Conservation (phyloP, 2,329 filamentous ascomycete species). For the Bipolaris zeicola region DNA sequence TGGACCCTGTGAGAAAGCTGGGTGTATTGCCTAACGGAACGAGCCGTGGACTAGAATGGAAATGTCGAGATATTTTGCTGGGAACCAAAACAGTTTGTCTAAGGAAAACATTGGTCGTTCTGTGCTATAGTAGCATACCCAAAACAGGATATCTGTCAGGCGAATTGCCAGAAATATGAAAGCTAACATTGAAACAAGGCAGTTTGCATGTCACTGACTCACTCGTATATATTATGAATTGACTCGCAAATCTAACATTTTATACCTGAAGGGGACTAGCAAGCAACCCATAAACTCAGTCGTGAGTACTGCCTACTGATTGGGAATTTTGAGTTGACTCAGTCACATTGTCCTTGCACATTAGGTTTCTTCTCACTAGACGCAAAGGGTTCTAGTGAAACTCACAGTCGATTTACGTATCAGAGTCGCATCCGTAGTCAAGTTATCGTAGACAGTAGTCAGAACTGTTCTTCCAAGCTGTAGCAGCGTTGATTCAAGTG, state of each 20-base stretch:
- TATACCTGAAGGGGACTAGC: background rate
- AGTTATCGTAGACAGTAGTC: too few relatives aligned
- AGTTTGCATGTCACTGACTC: background rate
- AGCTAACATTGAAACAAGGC: too few relatives aligned
- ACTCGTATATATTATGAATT: background rate
- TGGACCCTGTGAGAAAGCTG: background rate
- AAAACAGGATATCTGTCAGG: background rate
- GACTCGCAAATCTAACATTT: background rate
- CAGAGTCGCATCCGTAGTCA: too few relatives aligned
- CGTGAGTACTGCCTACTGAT: background rate
- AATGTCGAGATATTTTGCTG: too few relatives aligned
- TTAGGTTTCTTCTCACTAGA: background rate
- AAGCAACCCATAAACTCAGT: background rate
- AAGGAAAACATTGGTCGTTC: background rate
- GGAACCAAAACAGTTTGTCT: background rate
- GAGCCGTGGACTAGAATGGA: background rate
- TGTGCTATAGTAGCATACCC: background rate
- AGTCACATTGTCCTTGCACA: too few relatives aligned
- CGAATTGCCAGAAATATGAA: background rate
- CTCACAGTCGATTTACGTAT: background rate
- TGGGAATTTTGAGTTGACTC: too few relatives aligned
- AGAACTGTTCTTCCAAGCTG: too few relatives aligned
- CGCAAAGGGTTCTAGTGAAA: background rate
- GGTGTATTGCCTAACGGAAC: background rate
- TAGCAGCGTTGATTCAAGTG: too few relatives aligned